Base-by-base conservation (phyloP, 2,329 filamentous ascomycete species). In the Neospermospora avenae region DNA sequence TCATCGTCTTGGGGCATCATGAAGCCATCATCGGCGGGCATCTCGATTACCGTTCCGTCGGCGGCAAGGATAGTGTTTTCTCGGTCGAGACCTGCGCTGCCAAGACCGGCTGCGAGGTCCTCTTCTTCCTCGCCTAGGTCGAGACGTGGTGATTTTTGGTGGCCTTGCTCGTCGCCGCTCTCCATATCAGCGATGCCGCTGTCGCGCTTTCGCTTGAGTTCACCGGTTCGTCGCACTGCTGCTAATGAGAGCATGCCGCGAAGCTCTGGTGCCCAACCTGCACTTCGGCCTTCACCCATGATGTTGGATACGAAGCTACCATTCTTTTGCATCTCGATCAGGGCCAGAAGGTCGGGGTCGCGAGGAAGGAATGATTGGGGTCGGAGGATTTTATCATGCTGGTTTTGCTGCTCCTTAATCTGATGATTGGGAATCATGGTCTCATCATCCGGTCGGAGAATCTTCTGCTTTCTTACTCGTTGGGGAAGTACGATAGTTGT, bases 141-240 rank as follows among this genome's bases (percentile, higher is more conserved):
- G 57, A 82, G 71, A 51, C 88, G 86, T 57, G 91, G 84, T 51
- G 85, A 87, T 76, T 91, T 90, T 34, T 81, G 80, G 25, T 63
- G 65, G 4, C 60, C 61, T 56, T 84, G 81, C 65, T 82, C 84
- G 35, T 89, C 89, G 35, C 84, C 82, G 64, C 81, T 84, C 22
- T 88, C 90, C 64, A 95, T 82, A 70, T 93, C 91, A 46, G 89
- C 90, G 65, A 95, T 85, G 24, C 90, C 92, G 69, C 88, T 92
- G 70, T 96, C 92, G 28, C 95, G 87, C 81, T 99, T 99, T 61
- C 95, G 85, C 83, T 98, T 99, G 58, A 93, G 82, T 63, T 96
- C 91, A 60, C 86, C 88, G 44, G 87, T 83, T 59, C 86, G 86
- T 63, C 87, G 87, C 16, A 96, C 83, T 14, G 90, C 83, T 65